Conservation (phyloP, 306 rosid genomes). For the Inga leiocalycina region DNA sequence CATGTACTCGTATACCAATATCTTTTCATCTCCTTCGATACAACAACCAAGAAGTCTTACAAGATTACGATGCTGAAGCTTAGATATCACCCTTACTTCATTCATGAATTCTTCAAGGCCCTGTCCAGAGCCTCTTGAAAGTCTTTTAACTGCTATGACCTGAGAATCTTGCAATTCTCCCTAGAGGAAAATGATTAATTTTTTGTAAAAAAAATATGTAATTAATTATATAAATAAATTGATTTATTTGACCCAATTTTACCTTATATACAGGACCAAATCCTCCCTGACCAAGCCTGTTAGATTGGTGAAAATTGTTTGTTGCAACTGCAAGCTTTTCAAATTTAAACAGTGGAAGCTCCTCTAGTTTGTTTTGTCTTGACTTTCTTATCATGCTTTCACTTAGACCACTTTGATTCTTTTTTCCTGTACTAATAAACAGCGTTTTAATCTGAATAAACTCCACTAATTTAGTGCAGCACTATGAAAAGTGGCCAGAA, state of each 20-base stretch:
- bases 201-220: not conserved
- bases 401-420: not conserved
- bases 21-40: not conserved
- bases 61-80: not conserved
- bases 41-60: not conserved
- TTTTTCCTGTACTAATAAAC: not conserved
- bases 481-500: not conserved
- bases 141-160: not conserved
- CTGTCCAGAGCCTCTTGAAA: not conserved
- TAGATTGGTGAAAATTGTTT: not conserved
- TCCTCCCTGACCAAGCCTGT: conserved; percentile 22
- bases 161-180: not conserved
- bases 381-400: not conserved
- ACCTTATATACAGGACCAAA: conserved; percentile 18
- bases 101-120: not conserved
- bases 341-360: not conserved
- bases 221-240: not conserved
- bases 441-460: not conserved
- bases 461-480: not conserved
- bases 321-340: conserved; percentile 13
- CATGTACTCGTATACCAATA: not conserved
- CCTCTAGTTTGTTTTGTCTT: not conserved
- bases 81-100: not conserved
- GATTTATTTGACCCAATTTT: not conserved
- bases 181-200: not conserved